Evolutionary conservation across 139 green algal genomes (phyloP).

Genomic region (Ettlia oleoabundans): DNA sequence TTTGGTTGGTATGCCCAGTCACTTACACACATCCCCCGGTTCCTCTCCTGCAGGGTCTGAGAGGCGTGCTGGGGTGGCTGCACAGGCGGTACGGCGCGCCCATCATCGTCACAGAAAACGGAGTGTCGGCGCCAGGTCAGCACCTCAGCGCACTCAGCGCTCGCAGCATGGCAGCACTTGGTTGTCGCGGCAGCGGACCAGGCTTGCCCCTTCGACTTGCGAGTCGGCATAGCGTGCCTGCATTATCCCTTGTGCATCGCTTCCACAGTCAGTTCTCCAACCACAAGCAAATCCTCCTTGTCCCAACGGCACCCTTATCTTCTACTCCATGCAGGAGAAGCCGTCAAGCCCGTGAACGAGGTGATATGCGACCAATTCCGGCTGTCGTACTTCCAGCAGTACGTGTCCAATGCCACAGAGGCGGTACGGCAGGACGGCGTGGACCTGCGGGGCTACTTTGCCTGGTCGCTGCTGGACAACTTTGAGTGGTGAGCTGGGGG

Average conservation of each 20-base stretch:
- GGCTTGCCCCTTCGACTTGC: too few relatives aligned
- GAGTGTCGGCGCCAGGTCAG: slow-evolving; percentile 46
- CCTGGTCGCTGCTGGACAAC: slow-evolving; percentile 54
- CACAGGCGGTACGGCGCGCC: slow-evolving; percentile 34
- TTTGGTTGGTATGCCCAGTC: too few relatives aligned
- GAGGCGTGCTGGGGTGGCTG: slow-evolving; percentile 51
- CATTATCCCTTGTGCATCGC: not conserved
- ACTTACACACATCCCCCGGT: too few relatives aligned
- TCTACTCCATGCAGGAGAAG: not conserved
- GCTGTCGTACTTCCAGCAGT: slow-evolving; percentile 48
- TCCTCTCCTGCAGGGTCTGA: too few relatives aligned
- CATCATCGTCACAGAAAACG: slow-evolving; percentile 34
- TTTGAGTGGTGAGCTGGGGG: too few relatives aligned
- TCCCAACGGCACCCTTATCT: not conserved
- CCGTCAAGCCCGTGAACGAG: not conserved
- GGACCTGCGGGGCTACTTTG: slow-evolving; percentile 22
- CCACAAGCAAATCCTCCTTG: too few relatives aligned
- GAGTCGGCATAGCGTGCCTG: not conserved
- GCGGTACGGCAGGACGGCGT: slow-evolving; percentile 42
- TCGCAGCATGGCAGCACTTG: too few relatives aligned
- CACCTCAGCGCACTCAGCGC: not conserved
- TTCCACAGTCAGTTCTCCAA: not conserved
- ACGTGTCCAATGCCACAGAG: slow-evolving; percentile 25
- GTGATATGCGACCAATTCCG: slow-evolving; percentile 52
- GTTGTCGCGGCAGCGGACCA: too few relatives aligned